These are phyloP conservation scores for Podaxis carcinomalis DNA, from an alignment of 768 basidiomycete genomes.

Conservation along the genomic window DNA sequence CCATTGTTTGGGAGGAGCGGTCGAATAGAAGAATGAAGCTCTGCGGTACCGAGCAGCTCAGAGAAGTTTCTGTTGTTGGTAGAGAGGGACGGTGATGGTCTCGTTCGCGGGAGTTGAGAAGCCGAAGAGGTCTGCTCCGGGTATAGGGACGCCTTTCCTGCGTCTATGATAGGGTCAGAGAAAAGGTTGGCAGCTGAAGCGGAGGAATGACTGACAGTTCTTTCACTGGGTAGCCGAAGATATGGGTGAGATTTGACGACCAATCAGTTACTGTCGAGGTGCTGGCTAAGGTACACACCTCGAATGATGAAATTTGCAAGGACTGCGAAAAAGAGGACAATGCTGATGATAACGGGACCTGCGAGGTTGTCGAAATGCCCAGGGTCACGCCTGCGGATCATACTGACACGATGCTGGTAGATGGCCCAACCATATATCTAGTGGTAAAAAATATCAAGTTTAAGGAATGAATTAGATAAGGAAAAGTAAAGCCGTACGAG, in stretches of 20 bases:
- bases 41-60: not conserved
- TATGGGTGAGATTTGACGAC: not conserved
- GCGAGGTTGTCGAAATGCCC: slow-evolving; percentile 82
- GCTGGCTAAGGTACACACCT: slow-evolving; percentile 42
- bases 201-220: slow-evolving; percentile 37
- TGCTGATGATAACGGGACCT: slow-evolving; percentile 82
- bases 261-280: slow-evolving; percentile 4
- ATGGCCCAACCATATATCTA: slow-evolving; percentile 83
- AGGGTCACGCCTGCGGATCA: slow-evolving; percentile 87
- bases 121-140: slow-evolving; percentile 22
- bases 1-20: no score
- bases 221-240: slow-evolving; percentile 35
- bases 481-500: slow-evolving; percentile 40
- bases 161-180: slow-evolving; percentile 14
- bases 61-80: not conserved
- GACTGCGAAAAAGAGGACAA: slow-evolving; percentile 81
- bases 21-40: no score
- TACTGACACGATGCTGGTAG: slow-evolving; percentile 84
- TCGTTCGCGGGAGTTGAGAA: slow-evolving; percentile 5
- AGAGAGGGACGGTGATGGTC: not conserved
- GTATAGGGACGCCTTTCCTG: slow-evolving; percentile 25
- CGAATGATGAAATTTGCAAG: slow-evolving; percentile 86
- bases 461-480: not conserved
- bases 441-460: not conserved
- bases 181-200: not conserved